Evolutionary conservation across 306 rosid species (phyloP), one percentile per base, ranked within the genome.

Genomic region (Morella rubra): DNA sequence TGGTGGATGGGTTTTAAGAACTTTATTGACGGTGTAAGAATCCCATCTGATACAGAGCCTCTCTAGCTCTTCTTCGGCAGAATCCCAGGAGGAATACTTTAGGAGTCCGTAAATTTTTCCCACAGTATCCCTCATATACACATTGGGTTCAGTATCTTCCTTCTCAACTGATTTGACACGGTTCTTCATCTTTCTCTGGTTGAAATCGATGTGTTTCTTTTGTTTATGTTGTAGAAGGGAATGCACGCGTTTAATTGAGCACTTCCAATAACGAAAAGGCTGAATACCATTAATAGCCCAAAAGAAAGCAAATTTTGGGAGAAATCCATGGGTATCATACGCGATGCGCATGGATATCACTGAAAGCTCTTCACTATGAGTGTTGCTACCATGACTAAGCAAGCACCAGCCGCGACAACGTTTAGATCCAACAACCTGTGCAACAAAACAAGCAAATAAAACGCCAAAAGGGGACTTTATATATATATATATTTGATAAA

Each of bases 1-100:
- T 13, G 98, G 98, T 5, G 97, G 96, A 79, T 91, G 98, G 62
- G 91, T 89, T 67, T 93, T 91, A 37, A 93, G 81, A 76, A 93
- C 84, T 71, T 86, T 91, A 79, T 87, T 93, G 75, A 91, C 91
- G 1, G 91, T 89, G 84, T 85, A 91, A n/a, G 98, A 93, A 81
- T 91, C 98, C 98, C 96, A 93, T 81, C 84, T 88, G 55, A 89
- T 20, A 8, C 83, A 71, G n/a, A 90, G 83, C 53, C 52, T 85
- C 61, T 77, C 80, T 1, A 87, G 84, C 81, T 85, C 85, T 54
- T 71, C 78, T 58, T 77, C 74, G 37, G 98, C 93, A 51, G 82
- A 87, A 82, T 87, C 89, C 98, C 98, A 93, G 8, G 90, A 69
- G 12, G 87, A 90, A 78, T 77, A 86, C 86, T 80, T 90, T 4